Percentiles rank a stretch among this genome's conserved stretches.
Conservation (phyloP, 495 filamentous ascomycete species). For the Xylaria cubensis region DNA sequence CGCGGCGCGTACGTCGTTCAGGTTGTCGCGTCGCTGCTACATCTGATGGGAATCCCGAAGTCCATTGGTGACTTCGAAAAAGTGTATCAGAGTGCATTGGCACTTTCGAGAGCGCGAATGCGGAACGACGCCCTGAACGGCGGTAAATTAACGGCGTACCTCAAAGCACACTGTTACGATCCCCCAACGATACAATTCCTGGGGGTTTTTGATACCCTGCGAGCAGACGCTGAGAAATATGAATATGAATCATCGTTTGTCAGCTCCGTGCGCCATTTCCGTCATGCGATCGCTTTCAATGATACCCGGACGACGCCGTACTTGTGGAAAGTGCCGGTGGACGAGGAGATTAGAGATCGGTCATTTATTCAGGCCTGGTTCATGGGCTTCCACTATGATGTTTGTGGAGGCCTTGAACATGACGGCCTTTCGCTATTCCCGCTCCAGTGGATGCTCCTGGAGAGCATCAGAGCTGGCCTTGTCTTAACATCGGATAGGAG, state of each 20-base stretch:
- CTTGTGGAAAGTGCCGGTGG: neutral
- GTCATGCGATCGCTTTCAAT: conserved; percentile 9
- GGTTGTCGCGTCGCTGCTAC: conserved; percentile 12
- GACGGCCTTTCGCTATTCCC: conserved; percentile 43
- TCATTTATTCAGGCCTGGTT: conserved; percentile 12
- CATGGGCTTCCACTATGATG: neutral
- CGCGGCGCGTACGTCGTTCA: conserved; percentile 4
- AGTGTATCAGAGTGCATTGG: neutral
- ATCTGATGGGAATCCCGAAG: neutral
- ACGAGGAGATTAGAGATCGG: neutral
- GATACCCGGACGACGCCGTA: neutral
- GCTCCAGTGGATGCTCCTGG: conserved; percentile 44
- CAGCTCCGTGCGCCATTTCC: neutral
- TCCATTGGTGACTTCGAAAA: neutral
- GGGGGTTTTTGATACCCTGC: neutral
- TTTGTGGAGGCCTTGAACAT: conserved; percentile 26
- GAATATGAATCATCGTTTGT: conserved; percentile 11
- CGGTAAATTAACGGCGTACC: neutral
- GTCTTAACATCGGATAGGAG: neutral
- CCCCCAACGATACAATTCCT: neutral
- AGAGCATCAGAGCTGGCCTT: conserved; percentile 36
- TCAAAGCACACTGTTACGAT: neutral
- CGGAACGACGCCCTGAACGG: conserved; percentile 7
- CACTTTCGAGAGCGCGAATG: neutral
- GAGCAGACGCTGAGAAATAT: neutral